These are phyloP conservation scores for Parascedosporium putredinis DNA, from an alignment of 2,329 filamentous ascomycete species.

Conservation along the genomic window DNA sequence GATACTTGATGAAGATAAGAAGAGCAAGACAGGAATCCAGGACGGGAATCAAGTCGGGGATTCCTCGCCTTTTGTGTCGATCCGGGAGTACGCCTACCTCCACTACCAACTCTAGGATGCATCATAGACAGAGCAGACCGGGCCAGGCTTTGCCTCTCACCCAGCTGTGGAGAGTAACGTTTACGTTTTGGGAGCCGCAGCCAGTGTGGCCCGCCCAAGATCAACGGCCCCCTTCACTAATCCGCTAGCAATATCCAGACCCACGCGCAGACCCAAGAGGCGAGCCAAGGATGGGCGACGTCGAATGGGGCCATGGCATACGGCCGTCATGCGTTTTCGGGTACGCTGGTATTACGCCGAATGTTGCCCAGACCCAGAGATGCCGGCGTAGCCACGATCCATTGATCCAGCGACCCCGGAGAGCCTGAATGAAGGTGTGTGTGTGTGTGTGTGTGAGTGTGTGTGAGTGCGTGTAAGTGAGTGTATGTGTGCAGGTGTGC, in stretches of 20 bases:
- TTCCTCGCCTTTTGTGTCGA: slow-evolving; percentile 10
- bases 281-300: background rate
- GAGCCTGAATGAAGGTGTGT: slow-evolving; percentile 1
- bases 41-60: slow-evolving; percentile 1
- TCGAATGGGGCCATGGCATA: background rate
- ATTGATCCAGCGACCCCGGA: background rate
- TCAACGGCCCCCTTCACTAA: too few species aligned
- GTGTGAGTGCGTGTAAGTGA: too few species aligned
- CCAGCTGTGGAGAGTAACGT: background rate
- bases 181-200: too few species aligned
- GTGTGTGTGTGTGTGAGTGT: too few species aligned
- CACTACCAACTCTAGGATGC: too few species aligned
- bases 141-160: background rate
- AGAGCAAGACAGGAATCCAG: background rate
- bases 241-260: background rate
- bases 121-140: too few species aligned
- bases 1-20: slow-evolving; percentile 13
- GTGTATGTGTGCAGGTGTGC: too few species aligned
- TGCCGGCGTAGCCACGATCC: background rate
- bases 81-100: too few species aligned
- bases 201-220: too few species aligned
- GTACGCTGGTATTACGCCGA: slow-evolving; percentile 3
- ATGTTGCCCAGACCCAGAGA: background rate
- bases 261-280: background rate
- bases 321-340: background rate